Conservation (phyloP, 2,329 filamentous ascomycete genomes). For the Aspergillus hortae region DNA sequence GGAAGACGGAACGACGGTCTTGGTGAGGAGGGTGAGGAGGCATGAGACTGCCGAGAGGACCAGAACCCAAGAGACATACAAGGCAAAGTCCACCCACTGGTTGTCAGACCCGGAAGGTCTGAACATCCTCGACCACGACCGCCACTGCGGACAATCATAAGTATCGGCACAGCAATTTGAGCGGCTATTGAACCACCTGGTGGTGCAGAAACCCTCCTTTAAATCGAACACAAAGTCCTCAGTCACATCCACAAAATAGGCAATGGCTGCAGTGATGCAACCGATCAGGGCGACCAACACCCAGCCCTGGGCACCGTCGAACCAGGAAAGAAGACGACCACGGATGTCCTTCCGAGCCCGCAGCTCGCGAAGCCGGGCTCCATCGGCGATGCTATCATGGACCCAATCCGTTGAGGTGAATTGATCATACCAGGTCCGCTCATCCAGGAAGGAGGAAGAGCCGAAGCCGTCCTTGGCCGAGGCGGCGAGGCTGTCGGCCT, state of each 20-base stretch:
- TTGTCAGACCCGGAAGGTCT: constrained; percentile 46
- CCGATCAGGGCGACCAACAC: constrained; percentile 88
- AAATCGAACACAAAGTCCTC: constrained; percentile 83
- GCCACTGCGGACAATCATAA: constrained; percentile 57
- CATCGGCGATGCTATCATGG: constrained; percentile 93
- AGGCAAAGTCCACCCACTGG: constrained; percentile 69
- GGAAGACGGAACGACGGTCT: constrained; percentile 86
- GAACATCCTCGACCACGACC: constrained; percentile 63
- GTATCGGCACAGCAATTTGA: constrained; percentile 61
- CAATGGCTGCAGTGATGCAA: constrained; percentile 75
- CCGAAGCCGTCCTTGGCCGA: constrained; percentile 46
- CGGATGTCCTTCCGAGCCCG: constrained; percentile 77
- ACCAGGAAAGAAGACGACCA: constrained; percentile 70
- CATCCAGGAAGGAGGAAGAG: constrained; percentile 67
- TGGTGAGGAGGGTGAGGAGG: constrained; percentile 79
- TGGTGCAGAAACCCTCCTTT: constrained; percentile 82
- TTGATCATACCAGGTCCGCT: constrained; percentile 97
- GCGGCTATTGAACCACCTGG: constrained; percentile 69
- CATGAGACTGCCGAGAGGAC: constrained; percentile 69
- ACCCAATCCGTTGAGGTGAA: constrained; percentile 98
- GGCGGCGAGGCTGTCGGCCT: constrained; percentile 17
- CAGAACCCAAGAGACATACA: constrained; percentile 72
- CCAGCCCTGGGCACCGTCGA: constrained; percentile 92
- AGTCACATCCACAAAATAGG: constrained; percentile 84
- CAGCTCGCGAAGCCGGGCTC: constrained; percentile 80